These are phyloP conservation scores for Ceratocystis smalleyi DNA, from an alignment of 2,329 filamentous ascomycete genomes.

Conservation along the genomic window DNA sequence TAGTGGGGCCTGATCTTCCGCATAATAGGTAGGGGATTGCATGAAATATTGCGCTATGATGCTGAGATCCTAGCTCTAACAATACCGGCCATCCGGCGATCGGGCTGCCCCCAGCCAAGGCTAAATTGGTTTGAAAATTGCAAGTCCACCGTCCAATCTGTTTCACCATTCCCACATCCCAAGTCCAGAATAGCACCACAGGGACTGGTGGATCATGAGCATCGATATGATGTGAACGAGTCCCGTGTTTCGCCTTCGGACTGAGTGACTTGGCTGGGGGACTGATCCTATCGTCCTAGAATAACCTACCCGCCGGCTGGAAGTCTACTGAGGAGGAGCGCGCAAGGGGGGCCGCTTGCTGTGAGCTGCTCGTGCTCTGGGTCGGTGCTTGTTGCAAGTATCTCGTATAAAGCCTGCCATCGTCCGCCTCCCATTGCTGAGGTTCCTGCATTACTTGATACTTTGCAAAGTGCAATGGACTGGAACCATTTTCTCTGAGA, in stretches of 20 bases:
- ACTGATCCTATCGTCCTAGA: neutral
- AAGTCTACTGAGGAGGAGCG: neutral
- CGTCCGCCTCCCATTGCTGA: neutral
- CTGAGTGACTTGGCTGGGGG: neutral
- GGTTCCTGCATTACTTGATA: neutral
- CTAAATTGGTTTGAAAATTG: neutral
- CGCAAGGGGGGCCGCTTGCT: neutral
- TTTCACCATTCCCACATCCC: neutral
- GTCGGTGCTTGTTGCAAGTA: too few relatives aligned
- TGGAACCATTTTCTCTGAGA: slow-evolving; percentile 13
- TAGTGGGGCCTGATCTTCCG: too few relatives aligned
- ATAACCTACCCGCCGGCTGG: neutral
- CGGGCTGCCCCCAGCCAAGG: neutral
- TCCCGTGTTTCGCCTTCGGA: neutral
- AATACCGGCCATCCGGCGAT: neutral
- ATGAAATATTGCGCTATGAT: too few relatives aligned
- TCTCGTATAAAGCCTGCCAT: neutral
- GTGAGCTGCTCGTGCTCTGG: too few relatives aligned
- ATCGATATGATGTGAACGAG: neutral
- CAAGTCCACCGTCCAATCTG: neutral
- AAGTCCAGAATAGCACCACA: neutral
- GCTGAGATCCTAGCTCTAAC: neutral
- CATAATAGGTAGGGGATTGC: neutral
- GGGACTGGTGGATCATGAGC: neutral
- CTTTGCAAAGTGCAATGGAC: slow-evolving; percentile 9